Percentiles rank a stretch among this genome's conserved stretches.
phyloP scores from a whole-genome alignment of 2,329 filamentous ascomycete genomes.

The Fusarium sp. region DNA sequence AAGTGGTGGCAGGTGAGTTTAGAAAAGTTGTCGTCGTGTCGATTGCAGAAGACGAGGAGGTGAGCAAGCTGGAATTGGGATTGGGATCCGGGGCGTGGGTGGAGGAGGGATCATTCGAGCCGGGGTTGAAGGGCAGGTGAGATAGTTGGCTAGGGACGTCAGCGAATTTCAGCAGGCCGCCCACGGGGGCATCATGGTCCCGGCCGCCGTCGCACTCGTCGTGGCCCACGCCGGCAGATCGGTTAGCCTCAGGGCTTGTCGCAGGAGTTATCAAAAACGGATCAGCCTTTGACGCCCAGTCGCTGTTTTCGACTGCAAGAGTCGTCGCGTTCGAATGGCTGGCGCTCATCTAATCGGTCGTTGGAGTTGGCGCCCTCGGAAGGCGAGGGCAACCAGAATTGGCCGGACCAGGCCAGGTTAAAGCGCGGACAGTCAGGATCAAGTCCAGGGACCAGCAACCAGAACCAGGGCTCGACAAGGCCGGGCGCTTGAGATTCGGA shows the following conservation, averaged over 20 bases:
- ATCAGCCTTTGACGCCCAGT: conserved; percentile 19
- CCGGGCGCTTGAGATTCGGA: conserved; percentile 20
- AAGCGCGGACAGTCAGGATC: conserved; percentile 18
- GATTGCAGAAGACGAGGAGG: conserved; percentile 33
- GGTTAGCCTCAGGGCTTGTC: conserved; percentile 27
- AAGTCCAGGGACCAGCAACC: conserved; percentile 22
- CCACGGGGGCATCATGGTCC: conserved; percentile 44
- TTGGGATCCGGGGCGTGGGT: conserved; percentile 40
- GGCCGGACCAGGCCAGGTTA: conserved; percentile 26
- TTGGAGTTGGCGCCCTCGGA: conserved; percentile 34
- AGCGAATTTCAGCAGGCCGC: conserved; percentile 46
- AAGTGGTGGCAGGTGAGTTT: conserved; percentile 26
- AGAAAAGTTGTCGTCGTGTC: conserved; percentile 38
- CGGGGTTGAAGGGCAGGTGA: conserved; percentile 45
- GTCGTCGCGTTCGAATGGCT: conserved; percentile 38
- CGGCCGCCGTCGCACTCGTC: conserved; percentile 36
- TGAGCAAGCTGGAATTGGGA: conserved; percentile 43
- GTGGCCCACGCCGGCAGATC: conserved; percentile 34
- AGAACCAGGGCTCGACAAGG: conserved; percentile 28
- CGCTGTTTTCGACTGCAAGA: conserved; percentile 36
- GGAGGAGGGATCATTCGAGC: conserved; percentile 43
- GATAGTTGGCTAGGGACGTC: conserved; percentile 44
- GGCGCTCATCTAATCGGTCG: conserved; percentile 40
- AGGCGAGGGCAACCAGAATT: conserved; percentile 32
- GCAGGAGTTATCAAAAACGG: conserved; percentile 28